Base-by-base conservation (phyloP, 2,329 filamentous ascomycete species). In the Aspergillus pseudoglaucus region DNA sequence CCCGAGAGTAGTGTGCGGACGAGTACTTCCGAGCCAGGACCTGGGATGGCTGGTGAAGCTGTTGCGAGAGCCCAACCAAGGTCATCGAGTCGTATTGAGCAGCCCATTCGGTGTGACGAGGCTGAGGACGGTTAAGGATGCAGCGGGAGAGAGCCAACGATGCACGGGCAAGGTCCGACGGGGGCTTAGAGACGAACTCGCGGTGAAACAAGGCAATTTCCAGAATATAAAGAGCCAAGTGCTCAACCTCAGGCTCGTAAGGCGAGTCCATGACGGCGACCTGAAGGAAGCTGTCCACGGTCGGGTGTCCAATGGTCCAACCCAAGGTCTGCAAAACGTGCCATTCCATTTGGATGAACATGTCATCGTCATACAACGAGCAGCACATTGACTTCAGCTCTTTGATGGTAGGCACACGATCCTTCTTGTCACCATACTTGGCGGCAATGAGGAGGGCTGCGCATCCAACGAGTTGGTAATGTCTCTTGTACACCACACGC, bases 331-430 rank as follows among this genome's bases (percentile, higher is more conserved):
- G 94, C 59, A 98, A 80, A 33, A 98, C 91, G 69, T 98, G 93
- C 90, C 94, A 97, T 75, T 98, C 93, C 93, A 98, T 98, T 72
- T 98, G 93, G 9, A 90, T 91, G 74, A 98, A 98, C 93, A 98
- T 98, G 74, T 95, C 91, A 44, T 95, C 90, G 62, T 98, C 93
- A 73, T 98, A 98, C 35, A 97, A 80, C 33, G 88, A 90, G 73
- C 93, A 97, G 80, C 93, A 98, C 93, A 98, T 97, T 58, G 91
- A 94, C 79, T 95, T 95, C 56, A 98, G 78, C 69, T 98, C 93
- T 66, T 89, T 84, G 66, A 98, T 94, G 56, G 94, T 93, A 4
- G 93, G 93, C n/a, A 98, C 93, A 45, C 90, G 84, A 65, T 98
- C 93, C 76, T 98, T 98, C 77, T 93, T 91, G 74, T 98, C 93